A percentile compares a stretch with the other conserved stretches of the same genome.
Evolutionary conservation across 305 asterid species (phyloP).

Genomic region (Solanum hybrid): DNA sequence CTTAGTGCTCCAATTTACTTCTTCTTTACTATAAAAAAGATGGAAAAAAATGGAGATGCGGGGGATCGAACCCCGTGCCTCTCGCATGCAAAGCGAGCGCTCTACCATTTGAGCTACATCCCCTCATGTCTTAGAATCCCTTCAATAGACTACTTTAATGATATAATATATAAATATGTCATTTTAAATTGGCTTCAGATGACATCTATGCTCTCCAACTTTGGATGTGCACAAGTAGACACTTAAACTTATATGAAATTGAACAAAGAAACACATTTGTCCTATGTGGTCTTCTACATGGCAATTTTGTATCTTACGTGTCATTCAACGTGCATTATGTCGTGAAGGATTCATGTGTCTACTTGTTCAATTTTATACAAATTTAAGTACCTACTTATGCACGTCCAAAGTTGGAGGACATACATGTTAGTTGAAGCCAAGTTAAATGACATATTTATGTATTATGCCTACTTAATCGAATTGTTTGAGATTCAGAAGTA

Average conservation of each 20-base stretch:
- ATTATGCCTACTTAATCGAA: background rate
- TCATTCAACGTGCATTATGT: background rate
- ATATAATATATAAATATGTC: background rate
- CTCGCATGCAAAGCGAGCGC: constrained; percentile 99
- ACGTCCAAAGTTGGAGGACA: fast-evolving
- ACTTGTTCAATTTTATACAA: too few relatives aligned
- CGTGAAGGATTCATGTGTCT: background rate
- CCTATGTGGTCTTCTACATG: background rate
- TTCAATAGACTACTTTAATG: background rate
- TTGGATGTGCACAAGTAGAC: fast-evolving
- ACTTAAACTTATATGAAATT: background rate
- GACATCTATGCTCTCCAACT: too few relatives aligned
- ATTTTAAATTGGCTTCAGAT: background rate
- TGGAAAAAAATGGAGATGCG: constrained; percentile 51
- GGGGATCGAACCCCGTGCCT: constrained; percentile 99
- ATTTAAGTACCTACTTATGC: background rate
- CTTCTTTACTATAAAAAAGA: too few relatives aligned
- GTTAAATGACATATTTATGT: too few relatives aligned
- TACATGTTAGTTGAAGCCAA: fast-evolving
- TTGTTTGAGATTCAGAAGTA: background rate
- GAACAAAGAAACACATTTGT: background rate
- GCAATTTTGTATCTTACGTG: background rate
- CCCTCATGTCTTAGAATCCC: constrained; percentile 11
- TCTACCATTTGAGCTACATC: constrained; percentile 99
- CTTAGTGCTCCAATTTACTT: background rate